Evolutionary conservation across 441 rosid genomes (phyloP).

Genomic region (Pelargonium citronellum): DNA sequence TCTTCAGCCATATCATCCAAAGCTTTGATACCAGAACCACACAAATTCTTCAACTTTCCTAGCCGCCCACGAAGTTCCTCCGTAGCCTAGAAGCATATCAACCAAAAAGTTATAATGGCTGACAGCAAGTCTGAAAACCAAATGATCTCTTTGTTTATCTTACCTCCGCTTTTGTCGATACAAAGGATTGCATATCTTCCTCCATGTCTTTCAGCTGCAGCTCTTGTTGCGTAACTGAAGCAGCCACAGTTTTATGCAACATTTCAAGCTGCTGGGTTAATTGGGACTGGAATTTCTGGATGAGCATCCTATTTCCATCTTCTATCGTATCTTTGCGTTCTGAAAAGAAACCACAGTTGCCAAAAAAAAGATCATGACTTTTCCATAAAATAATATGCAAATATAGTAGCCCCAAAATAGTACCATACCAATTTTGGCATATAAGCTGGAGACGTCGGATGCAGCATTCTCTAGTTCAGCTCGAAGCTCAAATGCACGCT

Average conservation of each 20-base stretch:
- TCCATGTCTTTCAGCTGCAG: conserved; percentile 84
- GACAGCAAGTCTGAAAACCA: conserved; percentile 9
- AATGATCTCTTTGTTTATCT: conserved; percentile 7
- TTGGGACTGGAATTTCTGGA: conserved; percentile 74
- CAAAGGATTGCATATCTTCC: conserved; percentile 85
- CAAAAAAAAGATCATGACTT: not conserved
- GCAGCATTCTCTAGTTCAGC: conserved; percentile 80
- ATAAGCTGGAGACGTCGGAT: conserved; percentile 80
- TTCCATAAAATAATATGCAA: not conserved
- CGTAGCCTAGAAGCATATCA: conserved; percentile 53
- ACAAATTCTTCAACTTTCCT: conserved; percentile 53
- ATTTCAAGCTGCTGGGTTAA: conserved; percentile 66
- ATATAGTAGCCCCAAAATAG: not conserved
- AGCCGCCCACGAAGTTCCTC: conserved; percentile 68
- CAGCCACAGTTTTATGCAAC: conserved; percentile 78
- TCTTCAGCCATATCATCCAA: conserved; percentile 66
- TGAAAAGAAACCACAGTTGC: conserved; percentile 30
- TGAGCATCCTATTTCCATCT: conserved; percentile 68
- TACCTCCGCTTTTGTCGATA: conserved; percentile 80
- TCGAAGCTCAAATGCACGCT: conserved; percentile 79
- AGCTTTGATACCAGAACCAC: conserved; percentile 66
- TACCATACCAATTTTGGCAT: conserved; percentile 74
- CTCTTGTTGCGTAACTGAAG: conserved; percentile 79
- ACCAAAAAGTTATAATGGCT: conserved; percentile 16
- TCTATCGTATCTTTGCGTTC: conserved; percentile 93